Evolutionary conservation across 1,284 basidiomycete genomes (phyloP).

Genomic region (Microbotryum scabiosae): DNA sequence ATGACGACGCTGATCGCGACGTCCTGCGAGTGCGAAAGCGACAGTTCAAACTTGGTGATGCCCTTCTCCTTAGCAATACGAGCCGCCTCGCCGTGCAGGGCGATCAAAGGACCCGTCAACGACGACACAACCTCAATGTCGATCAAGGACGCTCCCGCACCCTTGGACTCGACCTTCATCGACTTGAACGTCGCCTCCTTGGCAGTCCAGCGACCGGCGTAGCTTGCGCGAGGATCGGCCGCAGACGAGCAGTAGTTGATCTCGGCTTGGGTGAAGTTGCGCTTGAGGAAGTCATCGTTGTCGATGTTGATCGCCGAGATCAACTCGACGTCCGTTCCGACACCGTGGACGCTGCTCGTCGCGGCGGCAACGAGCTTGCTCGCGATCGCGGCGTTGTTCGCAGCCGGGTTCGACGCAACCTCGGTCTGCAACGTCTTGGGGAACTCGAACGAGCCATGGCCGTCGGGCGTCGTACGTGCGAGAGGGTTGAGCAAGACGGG

Average conservation of each 20-base stretch:
- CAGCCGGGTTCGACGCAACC: conserved; percentile 50
- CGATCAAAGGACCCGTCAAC: conserved; percentile 42
- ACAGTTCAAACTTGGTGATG: conserved; percentile 67
- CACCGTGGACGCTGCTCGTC: conserved; percentile 29
- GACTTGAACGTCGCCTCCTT: conserved; percentile 88
- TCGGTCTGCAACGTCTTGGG: conserved; percentile 47
- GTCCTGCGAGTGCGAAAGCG: conserved; percentile 63
- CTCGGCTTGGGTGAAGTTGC: conserved; percentile 90
- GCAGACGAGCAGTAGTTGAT: conserved; percentile 78
- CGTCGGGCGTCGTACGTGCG: conserved; percentile 72
- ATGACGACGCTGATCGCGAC: conserved; percentile 29
- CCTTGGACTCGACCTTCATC: conserved; percentile 81
- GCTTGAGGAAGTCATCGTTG: conserved; percentile 77
- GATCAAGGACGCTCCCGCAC: conserved; percentile 84
- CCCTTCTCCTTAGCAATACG: conserved; percentile 63
- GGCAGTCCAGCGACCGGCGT: conserved; percentile 92
- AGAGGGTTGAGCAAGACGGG: conserved; percentile 86
- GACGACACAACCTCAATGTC: conserved; percentile 89
- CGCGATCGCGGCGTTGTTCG: conserved; percentile 59
- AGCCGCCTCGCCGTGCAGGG: conserved; percentile 73
- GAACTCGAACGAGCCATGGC: conserved; percentile 79
- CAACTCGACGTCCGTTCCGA: conserved; percentile 53
- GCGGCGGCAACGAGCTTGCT: conserved; percentile 40
- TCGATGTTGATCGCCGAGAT: conserved; percentile 85
- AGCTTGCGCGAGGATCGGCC: conserved; percentile 77